Conservation (phyloP, 495 filamentous ascomycete genomes). For the Aspergillus biplanus region DNA sequence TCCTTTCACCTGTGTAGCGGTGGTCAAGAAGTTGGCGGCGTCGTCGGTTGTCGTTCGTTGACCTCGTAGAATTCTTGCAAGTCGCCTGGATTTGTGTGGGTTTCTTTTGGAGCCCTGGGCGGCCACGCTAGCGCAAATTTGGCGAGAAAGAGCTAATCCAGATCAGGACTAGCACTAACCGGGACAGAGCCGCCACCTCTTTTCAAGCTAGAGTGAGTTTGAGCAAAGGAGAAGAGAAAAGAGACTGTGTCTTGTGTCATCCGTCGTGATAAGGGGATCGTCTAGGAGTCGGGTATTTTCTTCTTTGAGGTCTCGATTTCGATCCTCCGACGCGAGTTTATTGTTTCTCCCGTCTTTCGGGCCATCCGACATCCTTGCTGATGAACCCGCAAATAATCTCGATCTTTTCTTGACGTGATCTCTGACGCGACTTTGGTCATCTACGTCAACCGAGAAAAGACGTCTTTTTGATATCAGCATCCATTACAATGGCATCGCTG, state of each 20-base stretch:
- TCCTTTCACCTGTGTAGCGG: slow-evolving; percentile 47
- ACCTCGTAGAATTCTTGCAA: slow-evolving; percentile 48
- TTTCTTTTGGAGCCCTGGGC: slow-evolving; percentile 43
- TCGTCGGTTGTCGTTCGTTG: slow-evolving; percentile 63
- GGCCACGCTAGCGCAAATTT: slow-evolving; percentile 52
- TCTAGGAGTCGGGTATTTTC: slow-evolving; percentile 56
- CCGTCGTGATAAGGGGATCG: slow-evolving; percentile 57
- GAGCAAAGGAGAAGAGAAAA: slow-evolving; percentile 36
- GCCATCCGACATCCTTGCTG: slow-evolving; percentile 12
- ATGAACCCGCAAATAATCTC: slow-evolving; percentile 28
- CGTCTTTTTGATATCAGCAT: slow-evolving; percentile 28
- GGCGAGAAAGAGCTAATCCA: slow-evolving; percentile 48
- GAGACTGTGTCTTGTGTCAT: slow-evolving; percentile 32
- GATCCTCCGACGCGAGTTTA: slow-evolving; percentile 18
- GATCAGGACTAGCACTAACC: slow-evolving; percentile 32
- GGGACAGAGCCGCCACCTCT: slow-evolving; percentile 47
- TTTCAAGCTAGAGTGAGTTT: slow-evolving; percentile 27
- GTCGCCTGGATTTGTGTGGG: slow-evolving; percentile 54
- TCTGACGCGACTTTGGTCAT: slow-evolving; percentile 44
- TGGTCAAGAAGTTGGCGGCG: slow-evolving; percentile 52
- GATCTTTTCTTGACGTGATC: slow-evolving; percentile 38
- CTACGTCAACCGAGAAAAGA: slow-evolving; percentile 37
- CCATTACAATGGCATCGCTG: slow-evolving; percentile 72
- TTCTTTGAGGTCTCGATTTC: slow-evolving; percentile 50
- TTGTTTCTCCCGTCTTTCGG: slow-evolving; percentile 7